A percentile compares a stretch with the other conserved stretches of the same genome.
These are phyloP conservation scores for Aspergillus ustus DNA, from an alignment of 2,329 filamentous ascomycete genomes.

Conservation along the genomic window DNA sequence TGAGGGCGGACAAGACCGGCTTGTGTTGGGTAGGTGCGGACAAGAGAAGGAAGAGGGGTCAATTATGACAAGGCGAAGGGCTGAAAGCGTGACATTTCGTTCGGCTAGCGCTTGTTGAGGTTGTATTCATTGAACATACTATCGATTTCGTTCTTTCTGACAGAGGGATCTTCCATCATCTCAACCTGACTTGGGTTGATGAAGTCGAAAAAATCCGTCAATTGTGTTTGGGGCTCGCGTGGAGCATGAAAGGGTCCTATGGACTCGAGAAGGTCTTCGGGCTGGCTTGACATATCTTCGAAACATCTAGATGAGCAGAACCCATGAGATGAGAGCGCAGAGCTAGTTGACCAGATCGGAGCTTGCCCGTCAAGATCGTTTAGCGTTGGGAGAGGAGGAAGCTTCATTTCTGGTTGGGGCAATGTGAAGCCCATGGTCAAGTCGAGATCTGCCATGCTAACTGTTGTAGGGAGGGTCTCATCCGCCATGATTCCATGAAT, in stretches of 20 bases:
- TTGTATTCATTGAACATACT: constrained; percentile 6
- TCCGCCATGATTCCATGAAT: constrained; percentile 11
- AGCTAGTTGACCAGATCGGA: background rate
- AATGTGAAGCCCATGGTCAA: constrained; percentile 4
- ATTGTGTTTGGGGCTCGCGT: background rate
- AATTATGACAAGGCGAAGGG: background rate
- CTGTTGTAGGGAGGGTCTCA: background rate
- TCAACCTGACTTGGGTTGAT: background rate
- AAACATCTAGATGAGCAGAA: constrained; percentile 2
- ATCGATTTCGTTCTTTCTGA: background rate
- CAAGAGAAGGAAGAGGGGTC: background rate
- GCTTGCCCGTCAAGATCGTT: background rate
- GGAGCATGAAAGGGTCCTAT: background rate
- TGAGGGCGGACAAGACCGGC: background rate
- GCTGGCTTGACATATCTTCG: background rate
- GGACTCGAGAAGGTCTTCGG: background rate
- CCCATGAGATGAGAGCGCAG: background rate
- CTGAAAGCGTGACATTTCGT: constrained; percentile 6
- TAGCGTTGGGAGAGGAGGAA: background rate
- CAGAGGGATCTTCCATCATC: background rate
- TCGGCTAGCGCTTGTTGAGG: background rate
- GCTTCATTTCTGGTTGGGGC: background rate
- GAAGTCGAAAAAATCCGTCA: background rate
- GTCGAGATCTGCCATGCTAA: constrained; percentile 13
- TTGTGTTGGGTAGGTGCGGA: background rate